Base-by-base conservation (phyloP, 345 rosid species). In the Hibiscus syriacus region DNA sequence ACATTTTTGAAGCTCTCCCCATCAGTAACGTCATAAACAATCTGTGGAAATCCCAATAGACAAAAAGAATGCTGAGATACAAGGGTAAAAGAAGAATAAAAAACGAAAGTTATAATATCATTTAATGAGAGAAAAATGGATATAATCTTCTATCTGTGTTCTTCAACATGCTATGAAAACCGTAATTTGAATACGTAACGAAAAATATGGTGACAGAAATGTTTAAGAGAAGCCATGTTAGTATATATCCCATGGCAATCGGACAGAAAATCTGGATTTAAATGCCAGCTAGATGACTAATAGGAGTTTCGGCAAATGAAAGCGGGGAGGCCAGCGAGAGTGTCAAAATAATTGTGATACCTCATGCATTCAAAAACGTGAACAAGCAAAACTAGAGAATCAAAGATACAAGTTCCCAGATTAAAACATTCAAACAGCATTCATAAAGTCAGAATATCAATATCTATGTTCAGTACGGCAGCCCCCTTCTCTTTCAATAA, bases 1-100 rank as follows among this genome's bases (percentile, higher is more conserved):
- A 87, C 97, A 64, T 85, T 85, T 80, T 87, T 89, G 81, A 87
- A 89, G 86, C 92, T 89, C 80, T 87, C 93, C 91, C 83, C 80
- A 76, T 86, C 94, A 36, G 94, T 90, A 69, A 89, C 92, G 64
- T 87, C 94, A 73, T 84, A 90, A 45, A 87, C 90, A 77, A 86
- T 83, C 97, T 84, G 90, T 84, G 59, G 23, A 65, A 63, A 56
- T 20, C 17, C 46, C 72, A 78, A 73, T 0, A 71, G 7, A 22
- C 55, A 27, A 34, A n/a, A 58, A 20, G 34, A 13, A 20, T 60
- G 38, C 29, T 8, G 32, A 71, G 38, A 56, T 12, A 39, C 13
- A 29, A 26, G 11, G 53, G 58, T 58, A 6, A 38, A 43, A 66
- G 14, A 45, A 13, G 46, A 64, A 6, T 27, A 34, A 43, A 27